phyloP scores from a whole-genome alignment of 192 early-diverging fungal species.

The Podila verticillata region DNA sequence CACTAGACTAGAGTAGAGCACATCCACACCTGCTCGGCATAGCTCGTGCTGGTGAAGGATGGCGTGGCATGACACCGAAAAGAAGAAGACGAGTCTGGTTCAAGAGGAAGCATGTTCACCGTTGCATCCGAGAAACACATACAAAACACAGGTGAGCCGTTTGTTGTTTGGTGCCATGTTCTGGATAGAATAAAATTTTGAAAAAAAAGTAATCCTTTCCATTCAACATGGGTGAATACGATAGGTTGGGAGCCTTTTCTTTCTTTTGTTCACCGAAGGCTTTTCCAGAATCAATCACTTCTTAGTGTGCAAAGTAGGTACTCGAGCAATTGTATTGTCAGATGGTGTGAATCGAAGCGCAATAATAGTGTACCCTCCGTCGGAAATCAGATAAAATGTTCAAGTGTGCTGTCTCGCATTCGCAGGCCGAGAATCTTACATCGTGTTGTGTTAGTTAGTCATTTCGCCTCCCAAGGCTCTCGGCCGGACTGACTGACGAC shows the following conservation, averaged over 20 bases:
- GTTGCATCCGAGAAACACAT: not conserved
- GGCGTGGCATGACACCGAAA: conserved; percentile 1
- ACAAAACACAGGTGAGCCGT: too few relatives aligned
- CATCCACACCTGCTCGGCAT: not conserved
- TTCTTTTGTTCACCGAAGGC: too few relatives aligned
- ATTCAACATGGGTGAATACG: too few relatives aligned
- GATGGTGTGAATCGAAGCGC: not conserved
- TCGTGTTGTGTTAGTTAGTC: not conserved
- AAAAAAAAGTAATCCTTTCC: too few relatives aligned
- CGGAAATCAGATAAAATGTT: conserved; percentile 5
- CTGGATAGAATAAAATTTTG: too few relatives aligned
- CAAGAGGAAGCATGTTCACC: not conserved
- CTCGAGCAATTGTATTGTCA: not conserved
- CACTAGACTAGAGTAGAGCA: not conserved
- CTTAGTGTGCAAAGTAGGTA: not conserved
- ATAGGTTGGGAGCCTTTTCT: too few relatives aligned
- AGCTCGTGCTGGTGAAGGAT: not conserved
- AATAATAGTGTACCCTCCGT: not conserved
- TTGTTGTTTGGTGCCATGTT: too few relatives aligned
- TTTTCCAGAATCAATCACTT: too few relatives aligned
- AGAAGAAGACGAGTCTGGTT: too few relatives aligned
- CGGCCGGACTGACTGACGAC: not conserved
- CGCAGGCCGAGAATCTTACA: not conserved
- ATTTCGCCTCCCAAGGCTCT: not conserved
- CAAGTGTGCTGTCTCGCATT: not conserved